These are phyloP conservation scores for Dissophora ornata DNA, from an alignment of 192 early-diverging fungal genomes.

Conservation along the genomic window DNA sequence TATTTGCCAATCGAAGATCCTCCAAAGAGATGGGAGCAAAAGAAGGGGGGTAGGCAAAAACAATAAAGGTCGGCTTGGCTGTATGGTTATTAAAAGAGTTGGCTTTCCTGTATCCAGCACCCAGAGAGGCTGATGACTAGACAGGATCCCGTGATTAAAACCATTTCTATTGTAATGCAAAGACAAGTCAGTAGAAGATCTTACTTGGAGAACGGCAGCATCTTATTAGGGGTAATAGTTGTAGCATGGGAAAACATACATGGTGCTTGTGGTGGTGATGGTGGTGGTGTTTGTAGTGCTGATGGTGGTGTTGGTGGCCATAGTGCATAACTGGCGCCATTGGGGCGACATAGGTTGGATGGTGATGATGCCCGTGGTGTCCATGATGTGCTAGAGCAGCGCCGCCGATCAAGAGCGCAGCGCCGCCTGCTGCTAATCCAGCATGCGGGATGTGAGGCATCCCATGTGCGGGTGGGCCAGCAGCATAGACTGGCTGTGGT, in stretches of 20 bases:
- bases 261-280: slow-evolving; percentile 18
- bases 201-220: no score
- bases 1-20: no score
- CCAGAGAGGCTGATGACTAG: no score
- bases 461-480: slow-evolving; percentile 10
- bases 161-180: slow-evolving; percentile 26
- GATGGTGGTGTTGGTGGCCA: background rate
- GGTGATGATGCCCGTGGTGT: slow-evolving; percentile 21
- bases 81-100: no score
- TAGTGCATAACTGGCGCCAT: background rate
- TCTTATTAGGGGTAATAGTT: no score
- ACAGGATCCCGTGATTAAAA: no score
- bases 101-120: no score
- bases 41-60: background rate
- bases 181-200: background rate
- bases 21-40: no score
- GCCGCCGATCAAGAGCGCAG: slow-evolving; percentile 13
- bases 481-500: slow-evolving; percentile 4
- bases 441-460: background rate
- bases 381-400: slow-evolving; percentile 6
- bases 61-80: no score
- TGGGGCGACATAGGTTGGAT: background rate
- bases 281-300: slow-evolving; percentile 2
- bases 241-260: no score
- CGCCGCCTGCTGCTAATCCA: slow-evolving; percentile 18